Conservation (phyloP, 129 eudicot genomes). For the Centrapalus pauciflorus region DNA sequence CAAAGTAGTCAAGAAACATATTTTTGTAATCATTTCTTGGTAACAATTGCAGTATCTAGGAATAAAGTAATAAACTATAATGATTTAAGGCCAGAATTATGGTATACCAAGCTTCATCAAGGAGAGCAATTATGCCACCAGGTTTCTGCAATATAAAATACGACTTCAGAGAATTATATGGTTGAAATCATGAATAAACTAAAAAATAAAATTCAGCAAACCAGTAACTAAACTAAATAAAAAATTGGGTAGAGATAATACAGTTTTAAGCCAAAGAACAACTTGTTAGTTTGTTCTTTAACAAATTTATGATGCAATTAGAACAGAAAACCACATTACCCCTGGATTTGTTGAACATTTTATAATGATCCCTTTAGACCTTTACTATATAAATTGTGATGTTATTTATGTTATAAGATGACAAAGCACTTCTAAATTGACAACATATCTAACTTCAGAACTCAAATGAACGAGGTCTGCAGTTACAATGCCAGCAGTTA, state of each 20-base stretch:
- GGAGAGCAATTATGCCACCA: slow-evolving; percentile 93
- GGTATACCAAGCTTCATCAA: slow-evolving; percentile 96
- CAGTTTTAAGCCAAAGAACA: too few species aligned
- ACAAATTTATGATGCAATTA: neutral
- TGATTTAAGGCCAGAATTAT: slow-evolving; percentile 8
- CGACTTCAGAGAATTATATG: slow-evolving; percentile 11
- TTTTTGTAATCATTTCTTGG: neutral
- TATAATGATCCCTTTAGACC: too few species aligned
- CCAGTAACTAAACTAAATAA: neutral
- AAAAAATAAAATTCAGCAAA: neutral
- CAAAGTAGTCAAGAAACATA: neutral
- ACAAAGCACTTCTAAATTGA: too few species aligned
- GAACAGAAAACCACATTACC: neutral
- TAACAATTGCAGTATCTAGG: neutral
- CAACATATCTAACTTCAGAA: neutral
- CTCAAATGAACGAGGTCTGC: too few species aligned
- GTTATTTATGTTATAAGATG: neutral
- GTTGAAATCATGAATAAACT: neutral
- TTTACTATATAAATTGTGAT: neutral
- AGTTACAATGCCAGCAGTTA: too few species aligned
- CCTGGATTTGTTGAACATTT: neutral
- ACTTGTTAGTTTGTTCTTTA: neutral
- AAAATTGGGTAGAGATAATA: neutral
- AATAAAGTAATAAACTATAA: slow-evolving; percentile 2
- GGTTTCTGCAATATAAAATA: slow-evolving; percentile 77